Evolutionary conservation across 306 rosid species (phyloP).

Genomic region (Lathyrus tuberosus): DNA sequence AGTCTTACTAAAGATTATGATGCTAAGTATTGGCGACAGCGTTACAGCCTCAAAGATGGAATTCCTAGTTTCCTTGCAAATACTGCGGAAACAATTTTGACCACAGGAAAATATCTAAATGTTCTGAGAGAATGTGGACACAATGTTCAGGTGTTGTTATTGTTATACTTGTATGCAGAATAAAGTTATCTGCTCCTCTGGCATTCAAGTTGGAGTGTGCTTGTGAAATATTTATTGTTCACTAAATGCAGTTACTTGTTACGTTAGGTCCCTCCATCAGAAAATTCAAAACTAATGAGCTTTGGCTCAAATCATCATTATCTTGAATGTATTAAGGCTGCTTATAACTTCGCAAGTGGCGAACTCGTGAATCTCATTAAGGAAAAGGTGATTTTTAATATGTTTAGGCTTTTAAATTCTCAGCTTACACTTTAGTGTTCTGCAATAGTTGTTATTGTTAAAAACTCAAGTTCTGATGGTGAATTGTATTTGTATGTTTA

Average conservation of each 20-base stretch:
- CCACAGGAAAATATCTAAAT: conserved; percentile 95
- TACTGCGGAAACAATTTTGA: conserved; percentile 84
- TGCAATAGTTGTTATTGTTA: conserved; percentile 14
- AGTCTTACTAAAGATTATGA: conserved; percentile 91
- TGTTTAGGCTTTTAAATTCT: conserved; percentile 22
- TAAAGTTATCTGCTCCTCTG: conserved; percentile 19
- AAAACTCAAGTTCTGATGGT: conserved; percentile 38
- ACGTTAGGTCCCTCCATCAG: conserved; percentile 82
- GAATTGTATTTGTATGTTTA: conserved; percentile 42
- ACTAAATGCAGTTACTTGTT: conserved; percentile 40
- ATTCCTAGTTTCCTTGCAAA: conserved; percentile 92
- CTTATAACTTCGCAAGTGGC: conserved; percentile 88
- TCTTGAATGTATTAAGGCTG: conserved; percentile 93
- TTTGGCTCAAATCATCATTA: conserved; percentile 91
- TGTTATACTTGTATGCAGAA: conserved; percentile 30
- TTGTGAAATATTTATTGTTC: conserved; percentile 18
- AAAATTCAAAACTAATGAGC: conserved; percentile 76
- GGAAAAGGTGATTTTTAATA: conserved; percentile 71
- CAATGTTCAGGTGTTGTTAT: conserved; percentile 78
- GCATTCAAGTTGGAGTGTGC: conserved; percentile 24
- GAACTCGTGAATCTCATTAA: conserved; percentile 92
- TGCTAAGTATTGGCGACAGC: conserved; percentile 90
- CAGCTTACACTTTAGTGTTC: conserved; percentile 30
- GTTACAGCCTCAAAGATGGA: conserved; percentile 97
- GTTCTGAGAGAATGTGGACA: conserved; percentile 99